These are phyloP conservation scores for Barnettozyma botsteinii DNA, from an alignment of 805 yeast genomes.

Conservation along the genomic window DNA sequence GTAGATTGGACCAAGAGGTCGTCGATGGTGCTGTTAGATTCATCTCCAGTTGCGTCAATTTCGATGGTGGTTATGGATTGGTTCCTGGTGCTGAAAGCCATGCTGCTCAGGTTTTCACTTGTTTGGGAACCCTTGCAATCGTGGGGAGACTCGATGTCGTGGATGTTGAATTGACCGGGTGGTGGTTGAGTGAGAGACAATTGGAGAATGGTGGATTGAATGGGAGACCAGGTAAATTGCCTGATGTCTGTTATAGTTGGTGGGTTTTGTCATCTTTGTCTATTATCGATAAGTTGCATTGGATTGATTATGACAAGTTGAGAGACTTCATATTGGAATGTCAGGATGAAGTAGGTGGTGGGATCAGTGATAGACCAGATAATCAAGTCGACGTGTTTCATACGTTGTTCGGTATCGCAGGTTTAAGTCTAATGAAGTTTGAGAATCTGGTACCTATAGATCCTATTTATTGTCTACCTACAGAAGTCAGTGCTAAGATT, in stretches of 20 bases:
- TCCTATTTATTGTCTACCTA: conserved; percentile 85
- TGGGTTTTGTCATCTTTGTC: conserved; percentile 85
- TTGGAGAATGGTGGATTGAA: conserved; percentile 82
- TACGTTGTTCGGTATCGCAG: conserved; percentile 86
- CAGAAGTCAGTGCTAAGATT: conserved; percentile 28
- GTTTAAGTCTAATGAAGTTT: conserved; percentile 68
- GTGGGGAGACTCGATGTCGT: conserved; percentile 46
- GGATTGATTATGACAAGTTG: conserved; percentile 69
- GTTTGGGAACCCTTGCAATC: conserved; percentile 76
- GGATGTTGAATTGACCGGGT: conserved; percentile 46
- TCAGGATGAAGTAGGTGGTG: conserved; percentile 79
- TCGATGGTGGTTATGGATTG: conserved; percentile 94
- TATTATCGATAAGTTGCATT: conserved; percentile 57
- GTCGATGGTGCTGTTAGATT: conserved; percentile 61
- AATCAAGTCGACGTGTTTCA: conserved; percentile 92
- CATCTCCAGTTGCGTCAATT: conserved; percentile 69
- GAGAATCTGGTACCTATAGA: conserved; percentile 59
- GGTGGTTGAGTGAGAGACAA: conserved; percentile 94
- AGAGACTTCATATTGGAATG: conserved; percentile 63
- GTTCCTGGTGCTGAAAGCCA: conserved; percentile 95
- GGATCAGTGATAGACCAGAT: conserved; percentile 87
- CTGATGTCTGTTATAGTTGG: conserved; percentile 98
- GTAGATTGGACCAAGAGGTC: conserved; percentile 47
- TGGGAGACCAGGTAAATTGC: conserved; percentile 92
- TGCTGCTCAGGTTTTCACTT: conserved; percentile 86